These are phyloP conservation scores for Pezizomycotina sp. DNA, from an alignment of 2,329 filamentous ascomycete species.

Conservation along the genomic window DNA sequence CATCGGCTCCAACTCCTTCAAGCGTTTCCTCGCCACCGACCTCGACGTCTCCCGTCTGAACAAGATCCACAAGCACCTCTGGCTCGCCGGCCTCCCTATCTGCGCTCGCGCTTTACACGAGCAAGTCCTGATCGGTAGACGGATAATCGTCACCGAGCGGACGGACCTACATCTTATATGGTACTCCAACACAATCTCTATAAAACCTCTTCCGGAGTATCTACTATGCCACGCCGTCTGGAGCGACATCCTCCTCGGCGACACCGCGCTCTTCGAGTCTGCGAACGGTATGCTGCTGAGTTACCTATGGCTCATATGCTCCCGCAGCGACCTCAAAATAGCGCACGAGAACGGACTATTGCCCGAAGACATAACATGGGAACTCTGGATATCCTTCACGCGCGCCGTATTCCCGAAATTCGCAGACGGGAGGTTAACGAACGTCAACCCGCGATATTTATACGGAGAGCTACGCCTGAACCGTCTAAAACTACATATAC, in stretches of 20 bases:
- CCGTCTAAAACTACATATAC: slow-evolving; percentile 33
- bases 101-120: slow-evolving; percentile 20
- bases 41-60: slow-evolving; percentile 19
- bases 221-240: slow-evolving; percentile 31
- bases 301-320: slow-evolving; percentile 31
- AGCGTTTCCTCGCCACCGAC: slow-evolving; percentile 12
- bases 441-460: slow-evolving; percentile 30
- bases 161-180: slow-evolving; percentile 26
- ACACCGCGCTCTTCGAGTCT: slow-evolving; percentile 15
- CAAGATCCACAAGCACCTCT: slow-evolving; percentile 20
- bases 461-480: slow-evolving; percentile 34
- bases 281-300: slow-evolving; percentile 31
- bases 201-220: slow-evolving; percentile 30
- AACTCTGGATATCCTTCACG: slow-evolving; percentile 28
- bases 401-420: no score
- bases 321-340: slow-evolving; percentile 30
- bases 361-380: slow-evolving; percentile 29
- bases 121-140: slow-evolving; percentile 21
- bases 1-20: no score
- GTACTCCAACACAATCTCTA: slow-evolving; percentile 24
- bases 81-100: slow-evolving; percentile 21
- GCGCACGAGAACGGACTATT: slow-evolving; percentile 27
- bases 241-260: slow-evolving; percentile 3
- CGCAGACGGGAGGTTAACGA: slow-evolving; percentile 26
- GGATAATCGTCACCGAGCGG: slow-evolving; percentile 26